A percentile compares a stretch with the other conserved stretches of the same genome.
Evolutionary conservation across 2,329 filamentous ascomycete species (phyloP).

Genomic region (Botrytis tulipae): DNA sequence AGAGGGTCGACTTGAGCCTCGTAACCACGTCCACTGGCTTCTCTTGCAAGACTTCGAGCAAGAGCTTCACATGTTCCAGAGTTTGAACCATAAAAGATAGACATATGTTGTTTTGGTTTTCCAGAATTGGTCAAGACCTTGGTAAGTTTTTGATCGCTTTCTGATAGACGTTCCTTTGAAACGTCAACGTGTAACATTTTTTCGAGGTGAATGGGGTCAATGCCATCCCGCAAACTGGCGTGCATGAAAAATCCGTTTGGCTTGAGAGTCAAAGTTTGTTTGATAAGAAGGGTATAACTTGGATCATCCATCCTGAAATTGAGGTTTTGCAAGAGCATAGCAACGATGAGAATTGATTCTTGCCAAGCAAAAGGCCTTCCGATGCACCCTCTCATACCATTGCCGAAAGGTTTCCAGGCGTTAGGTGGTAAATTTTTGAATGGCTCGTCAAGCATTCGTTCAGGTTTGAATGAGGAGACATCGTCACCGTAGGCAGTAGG

Average conservation of each 20-base stretch:
- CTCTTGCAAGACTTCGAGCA: constrained; percentile 59
- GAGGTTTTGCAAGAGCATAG: constrained; percentile 69
- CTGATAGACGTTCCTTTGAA: constrained; percentile 2
- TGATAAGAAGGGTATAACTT: constrained; percentile 54
- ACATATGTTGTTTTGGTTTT: constrained; percentile 43
- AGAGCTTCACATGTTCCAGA: constrained; percentile 72
- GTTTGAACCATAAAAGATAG: constrained; percentile 73
- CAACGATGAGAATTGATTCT: constrained; percentile 61
- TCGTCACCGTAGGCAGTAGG: constrained; percentile 64
- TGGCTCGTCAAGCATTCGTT: constrained; percentile 68
- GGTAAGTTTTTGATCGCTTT: background rate
- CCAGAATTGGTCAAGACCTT: background rate
- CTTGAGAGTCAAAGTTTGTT: constrained; percentile 60
- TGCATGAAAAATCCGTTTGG: constrained; percentile 63
- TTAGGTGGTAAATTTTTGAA: constrained; percentile 64
- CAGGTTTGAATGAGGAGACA: constrained; percentile 64
- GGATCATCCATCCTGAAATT: constrained; percentile 63
- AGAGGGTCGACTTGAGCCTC: constrained; percentile 51
- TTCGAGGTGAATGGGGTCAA: constrained; percentile 46
- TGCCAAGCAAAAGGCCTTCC: constrained; percentile 75
- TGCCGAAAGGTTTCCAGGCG: constrained; percentile 74
- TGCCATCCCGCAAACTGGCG: constrained; percentile 48
- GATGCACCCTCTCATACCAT: constrained; percentile 69
- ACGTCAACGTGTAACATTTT: constrained; percentile 36
- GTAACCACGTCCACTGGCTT: constrained; percentile 60